Percentiles rank a stretch among this genome's conserved stretches.
Conservation (phyloP, 352 stramenopile species). For the Globisporangium nodosum region DNA sequence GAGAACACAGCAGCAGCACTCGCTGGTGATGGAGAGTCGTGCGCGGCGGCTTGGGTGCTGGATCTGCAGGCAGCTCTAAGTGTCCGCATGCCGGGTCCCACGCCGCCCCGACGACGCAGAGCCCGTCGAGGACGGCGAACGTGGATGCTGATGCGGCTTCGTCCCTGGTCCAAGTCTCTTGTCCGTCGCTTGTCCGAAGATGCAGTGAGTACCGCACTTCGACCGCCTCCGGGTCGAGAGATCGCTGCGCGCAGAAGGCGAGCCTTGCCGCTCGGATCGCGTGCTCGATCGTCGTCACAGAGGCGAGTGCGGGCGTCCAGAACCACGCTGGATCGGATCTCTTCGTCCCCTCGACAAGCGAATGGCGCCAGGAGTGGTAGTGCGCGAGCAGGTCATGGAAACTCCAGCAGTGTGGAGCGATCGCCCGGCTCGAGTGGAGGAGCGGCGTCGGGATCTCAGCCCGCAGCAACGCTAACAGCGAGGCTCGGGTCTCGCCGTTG, state of each 20-base stretch:
- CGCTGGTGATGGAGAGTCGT: background rate
- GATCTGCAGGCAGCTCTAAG: background rate
- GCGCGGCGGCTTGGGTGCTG: background rate
- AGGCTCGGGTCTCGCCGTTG: background rate
- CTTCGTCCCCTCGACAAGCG: background rate
- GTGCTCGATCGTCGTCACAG: background rate
- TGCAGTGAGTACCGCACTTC: background rate
- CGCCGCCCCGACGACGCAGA: constrained; percentile 1
- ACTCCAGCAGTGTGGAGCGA: background rate
- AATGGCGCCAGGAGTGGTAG: background rate
- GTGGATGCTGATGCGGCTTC: background rate
- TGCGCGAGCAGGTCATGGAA: constrained; percentile 6
- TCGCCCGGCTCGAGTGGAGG: background rate
- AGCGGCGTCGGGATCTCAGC: constrained; percentile 5
- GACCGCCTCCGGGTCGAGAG: background rate
- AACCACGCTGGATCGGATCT: background rate
- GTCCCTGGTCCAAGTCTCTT: background rate
- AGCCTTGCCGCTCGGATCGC: constrained; percentile 1
- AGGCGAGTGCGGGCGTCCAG: constrained; percentile 6
- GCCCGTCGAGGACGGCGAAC: constrained; percentile 8
- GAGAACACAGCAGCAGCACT: background rate
- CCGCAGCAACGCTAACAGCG: constrained; percentile 5
- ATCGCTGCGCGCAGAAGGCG: background rate
- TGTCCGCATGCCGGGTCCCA: constrained; percentile 3
- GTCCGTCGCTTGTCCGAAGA: background rate